Base-by-base conservation (phyloP, 495 filamentous ascomycete species). In the Chaetomium tenue region DNA sequence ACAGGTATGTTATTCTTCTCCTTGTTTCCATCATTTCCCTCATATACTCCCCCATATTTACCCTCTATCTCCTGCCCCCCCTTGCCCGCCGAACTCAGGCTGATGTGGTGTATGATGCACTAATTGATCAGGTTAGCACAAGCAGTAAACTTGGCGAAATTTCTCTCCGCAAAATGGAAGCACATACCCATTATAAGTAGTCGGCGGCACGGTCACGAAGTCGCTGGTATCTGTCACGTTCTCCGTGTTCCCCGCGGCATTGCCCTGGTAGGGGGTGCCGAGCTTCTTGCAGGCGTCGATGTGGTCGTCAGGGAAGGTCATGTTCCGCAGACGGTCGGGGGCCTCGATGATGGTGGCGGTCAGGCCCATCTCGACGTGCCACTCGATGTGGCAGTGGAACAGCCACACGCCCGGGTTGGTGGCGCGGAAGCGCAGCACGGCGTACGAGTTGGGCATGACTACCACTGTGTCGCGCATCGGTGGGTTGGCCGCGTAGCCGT, bases 351-450 rank as follows among this genome's bases (percentile, higher is more conserved):
- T 77, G 11, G 84, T 89, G 18, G 85, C 87, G 2, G 84, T 84
- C 23, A 94, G 80, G 25, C 91, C 91, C 69, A 84, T 85, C 65
- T 83, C 86, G 48, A 91, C 82, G 70, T 93, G 90, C 88, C 89
- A 92, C 78, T 91, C 89, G 30, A 91, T 82, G 74, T 91, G 89
- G 76, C 91, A 93, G 72, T 94, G 91, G 73, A 92, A 89, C 25
- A 92, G 74, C 83, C 87, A 92, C 42, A 92, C 82, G 58, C 89
- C 92, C 20, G 91, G 88, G 71, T 96, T 95, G 61, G 82, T 69
- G 1, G 85, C 85, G 20, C 71, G 72, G 67, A 87, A 88, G 42
- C 86, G 80, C 39, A 89, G 71, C 5, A 88, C 84, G 13, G 80
- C 80, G 69, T 84, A 79, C 23, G 83, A 84, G 40, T 81, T 74